These are phyloP conservation scores for Lachnellula subtilissima DNA, from an alignment of 2,329 filamentous ascomycete species.

Conservation along the genomic window DNA sequence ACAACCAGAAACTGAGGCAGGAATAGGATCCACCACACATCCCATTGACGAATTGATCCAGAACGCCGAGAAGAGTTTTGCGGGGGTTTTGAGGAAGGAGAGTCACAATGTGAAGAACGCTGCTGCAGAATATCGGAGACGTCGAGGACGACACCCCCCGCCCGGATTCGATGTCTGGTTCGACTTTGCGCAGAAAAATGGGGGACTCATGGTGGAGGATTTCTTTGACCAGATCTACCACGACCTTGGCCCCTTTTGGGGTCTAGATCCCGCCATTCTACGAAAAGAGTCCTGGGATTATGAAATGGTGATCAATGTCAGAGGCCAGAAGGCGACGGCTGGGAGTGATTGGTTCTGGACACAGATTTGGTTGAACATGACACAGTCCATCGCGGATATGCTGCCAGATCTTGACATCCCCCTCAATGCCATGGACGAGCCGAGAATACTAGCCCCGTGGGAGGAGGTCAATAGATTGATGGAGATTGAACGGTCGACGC, in stretches of 20 bases:
- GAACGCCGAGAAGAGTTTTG: slow-evolving; percentile 36
- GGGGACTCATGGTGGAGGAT: slow-evolving; percentile 53
- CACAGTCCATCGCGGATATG: slow-evolving; percentile 39
- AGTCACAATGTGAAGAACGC: slow-evolving; percentile 39
- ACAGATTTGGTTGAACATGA: slow-evolving; percentile 34
- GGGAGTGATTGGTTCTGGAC: slow-evolving; percentile 36
- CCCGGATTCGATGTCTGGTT: slow-evolving; percentile 59
- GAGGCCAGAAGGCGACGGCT: slow-evolving; percentile 46
- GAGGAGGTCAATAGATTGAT: slow-evolving; percentile 47
- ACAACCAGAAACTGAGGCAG: not conserved
- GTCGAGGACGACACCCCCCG: slow-evolving; percentile 55
- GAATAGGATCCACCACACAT: slow-evolving; percentile 25
- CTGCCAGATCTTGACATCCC: slow-evolving; percentile 62
- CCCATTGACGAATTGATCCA: slow-evolving; percentile 42
- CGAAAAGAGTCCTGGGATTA: slow-evolving; percentile 46
- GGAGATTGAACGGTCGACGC: slow-evolving; percentile 37
- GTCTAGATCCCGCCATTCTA: slow-evolving; percentile 41
- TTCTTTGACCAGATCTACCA: slow-evolving; percentile 53
- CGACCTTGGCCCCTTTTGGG: slow-evolving; percentile 44
- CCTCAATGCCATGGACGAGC: slow-evolving; percentile 60
- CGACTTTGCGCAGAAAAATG: slow-evolving; percentile 45
- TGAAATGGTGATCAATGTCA: slow-evolving; percentile 54
- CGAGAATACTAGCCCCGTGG: slow-evolving; percentile 54
- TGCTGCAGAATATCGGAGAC: slow-evolving; percentile 47
- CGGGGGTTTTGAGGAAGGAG: slow-evolving; percentile 35